Evolutionary conservation across 148 eudicot genomes (phyloP).

Genomic region (Limonium bicolor): DNA sequence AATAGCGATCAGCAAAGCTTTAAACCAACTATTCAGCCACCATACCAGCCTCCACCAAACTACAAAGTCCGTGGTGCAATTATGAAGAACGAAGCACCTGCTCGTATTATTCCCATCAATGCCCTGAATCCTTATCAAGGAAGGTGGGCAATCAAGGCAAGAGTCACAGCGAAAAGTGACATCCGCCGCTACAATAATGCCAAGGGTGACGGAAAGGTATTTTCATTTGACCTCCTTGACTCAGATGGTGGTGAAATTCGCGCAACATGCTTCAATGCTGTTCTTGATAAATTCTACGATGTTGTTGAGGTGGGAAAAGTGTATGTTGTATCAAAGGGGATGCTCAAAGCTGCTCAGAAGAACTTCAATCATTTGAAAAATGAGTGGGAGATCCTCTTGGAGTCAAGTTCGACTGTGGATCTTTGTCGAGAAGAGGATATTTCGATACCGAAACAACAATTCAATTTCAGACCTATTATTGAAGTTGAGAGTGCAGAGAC

Average conservation of each 20-base stretch:
- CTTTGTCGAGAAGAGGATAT: constrained; percentile 87
- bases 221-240: constrained; percentile 95
- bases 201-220: constrained; percentile 94
- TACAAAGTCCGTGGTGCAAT: constrained; percentile 81
- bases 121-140: constrained; percentile 98
- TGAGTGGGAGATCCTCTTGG: constrained; percentile 95
- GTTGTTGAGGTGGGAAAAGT: constrained; percentile 69
- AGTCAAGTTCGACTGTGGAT: constrained; percentile 72
- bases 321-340: constrained; percentile 81
- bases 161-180: constrained; percentile 95
- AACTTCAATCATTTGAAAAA: constrained; percentile 89
- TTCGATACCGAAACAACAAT: constrained; percentile 85
- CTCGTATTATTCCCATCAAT: constrained; percentile 81
- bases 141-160: constrained; percentile 96
- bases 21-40: constrained; percentile 72
- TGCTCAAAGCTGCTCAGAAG: constrained; percentile 80
- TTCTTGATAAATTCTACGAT: constrained; percentile 89
- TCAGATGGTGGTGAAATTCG: constrained; percentile 97
- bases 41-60: constrained; percentile 88
- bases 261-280: constrained; percentile 88
- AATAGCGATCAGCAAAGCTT: constrained; percentile 25
- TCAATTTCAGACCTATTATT: constrained; percentile 64
- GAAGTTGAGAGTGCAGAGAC: constrained; percentile 72
- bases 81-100: constrained; percentile 94
- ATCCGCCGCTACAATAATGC: constrained; percentile 95